These are phyloP conservation scores for Fusarium euwallaceae DNA, from an alignment of 2,329 filamentous ascomycete genomes.

Conservation along the genomic window DNA sequence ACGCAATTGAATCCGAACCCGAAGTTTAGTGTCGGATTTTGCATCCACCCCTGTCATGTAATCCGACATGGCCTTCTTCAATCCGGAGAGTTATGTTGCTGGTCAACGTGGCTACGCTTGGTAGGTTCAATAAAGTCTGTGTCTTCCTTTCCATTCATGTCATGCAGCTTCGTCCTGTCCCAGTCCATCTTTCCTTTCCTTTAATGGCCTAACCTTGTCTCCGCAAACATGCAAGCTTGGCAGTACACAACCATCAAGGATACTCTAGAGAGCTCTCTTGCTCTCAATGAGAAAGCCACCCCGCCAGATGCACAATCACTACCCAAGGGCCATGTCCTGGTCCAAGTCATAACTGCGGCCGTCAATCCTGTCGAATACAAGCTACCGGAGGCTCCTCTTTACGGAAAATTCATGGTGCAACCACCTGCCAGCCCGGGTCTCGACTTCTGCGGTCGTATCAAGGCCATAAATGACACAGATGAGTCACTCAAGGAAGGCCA, in stretches of 20 bases:
- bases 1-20: background rate
- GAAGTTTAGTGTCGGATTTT: background rate
- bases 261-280: conserved; percentile 2
- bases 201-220: too few relatives aligned
- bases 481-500: background rate
- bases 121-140: background rate
- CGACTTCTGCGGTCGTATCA: background rate
- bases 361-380: background rate
- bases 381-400: background rate
- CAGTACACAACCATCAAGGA: conserved; percentile 9
- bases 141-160: background rate
- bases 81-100: background rate
- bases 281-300: conserved; percentile 8
- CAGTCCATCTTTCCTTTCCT: background rate
- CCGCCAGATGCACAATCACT: background rate
- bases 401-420: background rate
- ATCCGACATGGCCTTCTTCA: background rate
- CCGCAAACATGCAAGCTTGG: background rate
- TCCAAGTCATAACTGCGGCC: background rate
- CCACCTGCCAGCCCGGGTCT: background rate
- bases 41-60: background rate
- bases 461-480: background rate
- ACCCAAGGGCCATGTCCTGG: background rate
- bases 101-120: background rate
- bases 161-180: background rate